A percentile compares a stretch with the other conserved stretches of the same genome.
Conservation (phyloP, 2,329 filamentous ascomycete genomes). For the Penicillium vulpinum region DNA sequence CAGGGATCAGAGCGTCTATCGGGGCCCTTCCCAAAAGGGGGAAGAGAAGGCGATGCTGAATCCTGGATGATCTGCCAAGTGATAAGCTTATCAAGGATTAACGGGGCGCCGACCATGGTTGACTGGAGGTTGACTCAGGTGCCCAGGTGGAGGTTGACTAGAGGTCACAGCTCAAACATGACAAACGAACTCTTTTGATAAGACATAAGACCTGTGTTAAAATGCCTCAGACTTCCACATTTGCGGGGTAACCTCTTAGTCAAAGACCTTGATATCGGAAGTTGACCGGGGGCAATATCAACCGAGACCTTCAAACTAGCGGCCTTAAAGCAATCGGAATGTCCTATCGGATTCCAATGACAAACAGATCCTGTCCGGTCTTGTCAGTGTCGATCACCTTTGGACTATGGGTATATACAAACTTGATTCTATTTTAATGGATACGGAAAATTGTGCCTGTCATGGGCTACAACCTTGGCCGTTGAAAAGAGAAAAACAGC, state of each 20-base stretch:
- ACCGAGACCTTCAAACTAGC: neutral
- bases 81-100: slow-evolving; percentile 15
- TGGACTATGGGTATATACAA: no score
- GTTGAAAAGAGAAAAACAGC: no score
- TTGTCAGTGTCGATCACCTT: neutral
- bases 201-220: neutral
- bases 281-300: neutral
- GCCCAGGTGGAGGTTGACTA: neutral
- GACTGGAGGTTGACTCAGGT: no score
- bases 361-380: neutral
- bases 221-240: neutral
- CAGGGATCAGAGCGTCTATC: neutral
- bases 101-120: neutral
- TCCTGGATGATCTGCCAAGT: slow-evolving; percentile 13
- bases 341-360: neutral
- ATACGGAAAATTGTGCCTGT: no score
- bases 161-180: neutral
- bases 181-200: neutral
- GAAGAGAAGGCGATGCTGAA: slow-evolving; percentile 20
- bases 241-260: neutral
- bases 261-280: neutral
- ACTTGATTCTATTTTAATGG: no score
- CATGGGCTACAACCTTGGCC: no score
- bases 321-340: neutral
- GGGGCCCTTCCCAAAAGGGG: slow-evolving; percentile 12